A percentile compares a stretch with the other conserved stretches of the same genome.
Evolutionary conservation across 345 rosid genomes (phyloP).

Genomic region (Lagerstroemia speciosa): DNA sequence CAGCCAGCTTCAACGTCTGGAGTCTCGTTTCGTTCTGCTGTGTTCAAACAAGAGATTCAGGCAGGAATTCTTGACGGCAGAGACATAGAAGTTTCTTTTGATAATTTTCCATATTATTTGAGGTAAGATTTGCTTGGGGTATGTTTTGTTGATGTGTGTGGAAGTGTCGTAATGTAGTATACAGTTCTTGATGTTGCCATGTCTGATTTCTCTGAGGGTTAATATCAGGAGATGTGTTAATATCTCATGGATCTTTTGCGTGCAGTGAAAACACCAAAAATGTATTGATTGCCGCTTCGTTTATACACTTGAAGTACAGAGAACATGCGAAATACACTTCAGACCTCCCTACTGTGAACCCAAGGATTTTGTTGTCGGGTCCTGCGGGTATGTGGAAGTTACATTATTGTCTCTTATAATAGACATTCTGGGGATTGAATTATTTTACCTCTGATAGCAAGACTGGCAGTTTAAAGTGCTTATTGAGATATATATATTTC

Average conservation of each 20-base stretch:
- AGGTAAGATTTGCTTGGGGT: constrained; percentile 38
- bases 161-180: too few relatives aligned
- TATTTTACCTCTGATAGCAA: neutral
- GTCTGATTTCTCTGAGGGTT: too few relatives aligned
- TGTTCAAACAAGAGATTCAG: constrained; percentile 50
- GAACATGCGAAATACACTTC: constrained; percentile 65
- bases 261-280: constrained; percentile 73
- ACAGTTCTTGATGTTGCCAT: too few relatives aligned
- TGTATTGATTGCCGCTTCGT: constrained; percentile 68
- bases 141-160: neutral
- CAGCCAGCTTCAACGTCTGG: constrained; percentile 54
- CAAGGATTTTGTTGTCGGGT: constrained; percentile 86
- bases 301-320: constrained; percentile 74
- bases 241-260: constrained; percentile 7
- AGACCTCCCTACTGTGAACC: constrained; percentile 59
- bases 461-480: neutral
- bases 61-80: constrained; percentile 78
- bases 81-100: constrained; percentile 61
- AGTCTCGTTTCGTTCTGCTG: constrained; percentile 41
- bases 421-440: neutral
- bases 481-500: constrained; percentile 9
- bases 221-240: too few relatives aligned
- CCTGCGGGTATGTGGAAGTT: constrained; percentile 59
- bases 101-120: constrained; percentile 74
- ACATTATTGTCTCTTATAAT: neutral